Base-by-base conservation (phyloP, 2,329 filamentous ascomycete species). In the Ascochyta clinopodiicola region DNA sequence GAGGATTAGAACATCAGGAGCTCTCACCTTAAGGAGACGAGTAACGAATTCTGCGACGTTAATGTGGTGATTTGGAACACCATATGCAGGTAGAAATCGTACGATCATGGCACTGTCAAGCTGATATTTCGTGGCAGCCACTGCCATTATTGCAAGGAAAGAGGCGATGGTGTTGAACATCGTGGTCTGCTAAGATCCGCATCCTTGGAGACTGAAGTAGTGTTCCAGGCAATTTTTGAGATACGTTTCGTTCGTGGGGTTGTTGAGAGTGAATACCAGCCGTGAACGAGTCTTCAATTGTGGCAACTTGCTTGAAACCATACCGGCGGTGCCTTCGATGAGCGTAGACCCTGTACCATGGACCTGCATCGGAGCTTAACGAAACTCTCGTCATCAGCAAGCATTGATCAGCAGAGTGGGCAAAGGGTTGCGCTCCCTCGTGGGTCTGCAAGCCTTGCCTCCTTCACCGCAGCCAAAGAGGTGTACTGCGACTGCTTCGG, bases 311-410 rank as follows among this genome's bases (percentile, higher is more conserved):
- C 44, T 38, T 19, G 6, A 24, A 19, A 44, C 22, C 10, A 12
- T 12, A 44, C 27, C 35, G 37, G 17, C 34, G 22, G 25, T 13
- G 15, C 25, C 7, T 24, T 19, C 6, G 32, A 24, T 8, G 35
- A 50, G 42, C 31, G 19, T 13, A 24, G 34, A 13, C 22, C 42
- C 31, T 46, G 52, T 24, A 36, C n/a, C 19, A 55, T 50, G 31
- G 45, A 13, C 36, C 45, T 56, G 46, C 46, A 46, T 56, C 42
- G 40, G 42, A 55, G 42, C 45, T 45, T 46, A 50, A 32, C 17
- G n/a, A 10, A 22, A 0, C 6, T 21, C 19, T 38, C n/a, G 2
- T 31, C 35, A 27, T 49, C 19, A 32, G 40, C 46, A 29, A 15
- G 2, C 13, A 31, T 19, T 37, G 39, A 40, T n/a, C 35, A 12